Evolutionary conservation across 2,329 filamentous ascomycete species (phyloP), one percentile per base, ranked within the genome.

Genomic region (Fusarium sp.): DNA sequence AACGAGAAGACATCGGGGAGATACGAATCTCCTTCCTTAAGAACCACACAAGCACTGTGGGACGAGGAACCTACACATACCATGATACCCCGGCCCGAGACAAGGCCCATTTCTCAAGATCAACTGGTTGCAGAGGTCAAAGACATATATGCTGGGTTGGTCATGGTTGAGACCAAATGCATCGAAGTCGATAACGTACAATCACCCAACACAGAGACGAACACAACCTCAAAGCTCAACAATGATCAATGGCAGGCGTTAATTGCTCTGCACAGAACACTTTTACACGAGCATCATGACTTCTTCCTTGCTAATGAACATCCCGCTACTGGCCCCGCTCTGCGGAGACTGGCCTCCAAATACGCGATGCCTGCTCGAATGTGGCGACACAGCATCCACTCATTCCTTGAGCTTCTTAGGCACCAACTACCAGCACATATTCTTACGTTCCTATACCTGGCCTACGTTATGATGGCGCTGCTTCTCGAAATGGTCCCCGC

Each of bases 311-410:
- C 95, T 0, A 94, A 91, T 0, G 95, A 98, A 74, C 95, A 98
- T 78, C 95, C 95, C 0, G 93, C 92, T 0, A 94, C 95, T 0
- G 93, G 88, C 34, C 87, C 87, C 0, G 90, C 92, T 0, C 81
- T 98, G 0, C 88, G 89, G 4, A 85, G 90, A 0, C 82, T 98
- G 0, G 92, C 95, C 0, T 88, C 89, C 0, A 97, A 97, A 71
- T 98, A 98, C 76, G 91, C 92, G 0, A 98, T 98, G 94, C 95
- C 95, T 0, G 95, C 94, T 0, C 87, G 95, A 0, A 97, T 98
- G 94, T 98, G 96, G 97, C 88, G 94, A 0, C 94, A 97, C 76
- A 95, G 94, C 0, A 98, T 98, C 5, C 95, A 97, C 79, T 92
- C 91, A 0, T 97, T 97, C 68, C 86, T 97, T 0, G 94, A 97